A percentile compares a stretch with the other conserved stretches of the same genome.
These are phyloP conservation scores for Zoysia pacifica DNA, from an alignment of 176 grass and related monocot species.

Conservation along the genomic window DNA sequence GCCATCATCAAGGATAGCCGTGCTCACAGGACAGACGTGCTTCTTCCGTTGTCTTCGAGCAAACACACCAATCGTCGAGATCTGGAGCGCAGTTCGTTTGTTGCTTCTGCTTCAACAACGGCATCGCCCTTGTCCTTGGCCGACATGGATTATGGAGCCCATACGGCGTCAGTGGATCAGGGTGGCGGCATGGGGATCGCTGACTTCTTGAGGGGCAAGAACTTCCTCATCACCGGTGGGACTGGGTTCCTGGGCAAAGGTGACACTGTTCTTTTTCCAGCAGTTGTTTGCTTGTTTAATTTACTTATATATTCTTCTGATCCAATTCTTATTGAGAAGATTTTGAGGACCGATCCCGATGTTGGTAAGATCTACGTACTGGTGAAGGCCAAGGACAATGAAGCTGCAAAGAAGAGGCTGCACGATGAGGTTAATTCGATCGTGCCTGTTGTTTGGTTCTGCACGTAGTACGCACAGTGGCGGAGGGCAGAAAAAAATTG, in stretches of 20 bases:
- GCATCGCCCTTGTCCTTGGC: constrained; percentile 1
- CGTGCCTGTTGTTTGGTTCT: no score
- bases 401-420: no score
- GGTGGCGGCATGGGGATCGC: constrained; percentile 62
- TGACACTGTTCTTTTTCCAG: constrained; percentile 6
- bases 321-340: no score
- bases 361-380: no score
- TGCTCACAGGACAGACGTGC: constrained; percentile 22
- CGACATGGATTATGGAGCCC: neutral
- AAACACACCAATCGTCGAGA: neutral
- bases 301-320: no score
- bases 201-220: constrained; percentile 61
- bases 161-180: neutral
- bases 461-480: no score
- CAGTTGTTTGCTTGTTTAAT: no score
- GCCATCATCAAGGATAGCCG: neutral
- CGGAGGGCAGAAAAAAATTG: no score
- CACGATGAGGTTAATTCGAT: no score
- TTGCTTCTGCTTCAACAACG: neutral
- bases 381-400: no score
- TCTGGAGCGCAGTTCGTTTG: neutral
- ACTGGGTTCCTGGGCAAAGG: constrained; percentile 89
- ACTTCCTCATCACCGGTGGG: constrained; percentile 73
- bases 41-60: constrained; percentile 17
- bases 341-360: no score